A percentile compares a stretch with the other conserved stretches of the same genome.
Conservation (phyloP, 2,329 filamentous ascomycete genomes). For the Aspergillus pseudonomiae region DNA sequence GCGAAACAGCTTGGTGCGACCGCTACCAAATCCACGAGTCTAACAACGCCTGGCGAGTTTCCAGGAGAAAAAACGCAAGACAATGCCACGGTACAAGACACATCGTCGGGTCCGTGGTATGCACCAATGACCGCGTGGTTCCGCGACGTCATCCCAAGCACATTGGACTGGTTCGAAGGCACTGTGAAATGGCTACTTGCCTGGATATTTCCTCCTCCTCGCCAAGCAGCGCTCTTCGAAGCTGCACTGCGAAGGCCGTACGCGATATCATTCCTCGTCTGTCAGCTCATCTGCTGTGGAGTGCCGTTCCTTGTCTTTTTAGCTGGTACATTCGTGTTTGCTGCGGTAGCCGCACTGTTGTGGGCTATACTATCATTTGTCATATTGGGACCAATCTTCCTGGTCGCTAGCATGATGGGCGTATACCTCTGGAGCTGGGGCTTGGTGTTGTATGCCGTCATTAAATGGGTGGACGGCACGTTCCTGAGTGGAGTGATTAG, state of each 20-base stretch:
- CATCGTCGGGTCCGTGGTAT: not conserved
- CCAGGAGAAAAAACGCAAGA: not conserved
- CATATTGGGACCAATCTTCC: constrained; percentile 34
- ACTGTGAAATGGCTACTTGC: not conserved
- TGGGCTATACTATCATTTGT: constrained; percentile 36
- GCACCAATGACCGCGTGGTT: not conserved
- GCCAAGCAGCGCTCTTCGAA: not conserved
- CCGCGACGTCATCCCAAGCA: not conserved
- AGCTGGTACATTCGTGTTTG: constrained; percentile 36
- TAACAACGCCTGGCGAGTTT: not conserved
- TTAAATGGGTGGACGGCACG: not conserved
- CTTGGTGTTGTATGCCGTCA: not conserved
- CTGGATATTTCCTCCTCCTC: not conserved
- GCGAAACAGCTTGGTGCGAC: not conserved
- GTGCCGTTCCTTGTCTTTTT: constrained; percentile 38
- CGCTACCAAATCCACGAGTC: not conserved
- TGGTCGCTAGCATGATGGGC: not conserved
- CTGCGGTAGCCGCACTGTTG: constrained; percentile 33
- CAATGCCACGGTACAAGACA: not conserved
- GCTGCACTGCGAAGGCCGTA: not conserved
- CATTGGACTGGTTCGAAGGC: not conserved
- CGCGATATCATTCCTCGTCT: not conserved
- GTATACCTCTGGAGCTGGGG: not conserved
- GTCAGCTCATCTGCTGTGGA: constrained; percentile 37
- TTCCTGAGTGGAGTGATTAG: not conserved